phyloP scores from a whole-genome alignment of 495 filamentous ascomycete genomes.

The Podospora pseudopauciseta region DNA sequence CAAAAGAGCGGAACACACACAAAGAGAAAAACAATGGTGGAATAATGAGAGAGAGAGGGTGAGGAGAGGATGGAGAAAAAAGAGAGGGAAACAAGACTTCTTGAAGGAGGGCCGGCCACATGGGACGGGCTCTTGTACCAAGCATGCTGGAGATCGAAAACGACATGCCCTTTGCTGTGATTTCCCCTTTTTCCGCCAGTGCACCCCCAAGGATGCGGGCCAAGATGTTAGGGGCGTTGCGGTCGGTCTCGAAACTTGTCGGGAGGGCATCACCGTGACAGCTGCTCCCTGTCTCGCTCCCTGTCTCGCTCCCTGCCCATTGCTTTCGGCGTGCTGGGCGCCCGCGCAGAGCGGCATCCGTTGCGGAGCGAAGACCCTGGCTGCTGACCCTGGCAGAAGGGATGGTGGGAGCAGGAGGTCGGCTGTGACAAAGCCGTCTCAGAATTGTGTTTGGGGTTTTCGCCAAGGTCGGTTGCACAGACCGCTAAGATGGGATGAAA shows the following conservation, averaged over 20 bases:
- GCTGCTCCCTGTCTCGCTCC: slow-evolving; percentile 14
- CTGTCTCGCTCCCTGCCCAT: slow-evolving; percentile 7
- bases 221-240: slow-evolving; percentile 4
- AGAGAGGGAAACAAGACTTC: slow-evolving; percentile 30
- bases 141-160: background rate
- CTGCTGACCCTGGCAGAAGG: slow-evolving; percentile 27
- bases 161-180: slow-evolving; percentile 28
- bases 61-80: slow-evolving; percentile 20
- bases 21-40: slow-evolving; percentile 23
- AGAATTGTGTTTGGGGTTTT: slow-evolving; percentile 45
- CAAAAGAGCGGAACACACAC: slow-evolving; percentile 35
- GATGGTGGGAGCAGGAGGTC: slow-evolving; percentile 34
- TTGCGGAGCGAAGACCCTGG: slow-evolving; percentile 16
- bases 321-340: slow-evolving; percentile 7
- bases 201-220: slow-evolving; percentile 11
- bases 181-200: background rate
- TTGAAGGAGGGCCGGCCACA: slow-evolving; percentile 24
- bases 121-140: slow-evolving; percentile 26
- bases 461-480: slow-evolving; percentile 25
- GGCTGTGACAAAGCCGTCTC: slow-evolving; percentile 49
- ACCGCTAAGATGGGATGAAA: slow-evolving; percentile 19
- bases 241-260: slow-evolving; percentile 45
- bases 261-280: slow-evolving; percentile 27
- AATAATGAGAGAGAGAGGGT: slow-evolving; percentile 17
- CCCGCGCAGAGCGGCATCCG: slow-evolving; percentile 18